Evolutionary conservation across 805 yeast species (phyloP).

Genomic region (Hanseniaspora hatyaiensis): DNA sequence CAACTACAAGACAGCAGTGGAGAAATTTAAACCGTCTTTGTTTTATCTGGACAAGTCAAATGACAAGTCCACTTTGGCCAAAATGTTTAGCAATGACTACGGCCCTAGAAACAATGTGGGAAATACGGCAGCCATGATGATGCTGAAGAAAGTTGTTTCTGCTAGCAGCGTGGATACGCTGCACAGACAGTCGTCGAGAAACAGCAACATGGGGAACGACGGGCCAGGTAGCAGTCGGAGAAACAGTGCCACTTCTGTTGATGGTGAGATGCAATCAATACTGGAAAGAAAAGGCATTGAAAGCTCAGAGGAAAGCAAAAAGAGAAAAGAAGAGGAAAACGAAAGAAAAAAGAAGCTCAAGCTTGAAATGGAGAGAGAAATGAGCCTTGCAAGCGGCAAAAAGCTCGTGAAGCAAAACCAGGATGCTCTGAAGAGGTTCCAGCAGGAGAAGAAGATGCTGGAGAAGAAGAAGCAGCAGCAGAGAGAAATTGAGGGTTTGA

Average conservation of each 20-base stretch:
- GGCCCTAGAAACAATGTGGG: not conserved
- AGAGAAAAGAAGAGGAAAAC: not conserved
- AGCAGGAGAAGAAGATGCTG: slow-evolving; percentile 4
- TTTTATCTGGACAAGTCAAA: slow-evolving; percentile 7
- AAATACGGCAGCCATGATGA: slow-evolving; percentile 8
- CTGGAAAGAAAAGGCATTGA: not conserved
- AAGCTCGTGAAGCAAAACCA: slow-evolving; percentile 7
- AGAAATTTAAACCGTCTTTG: slow-evolving; percentile 10
- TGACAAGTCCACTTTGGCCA: not conserved
- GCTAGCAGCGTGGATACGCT: not conserved
- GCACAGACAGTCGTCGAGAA: not conserved
- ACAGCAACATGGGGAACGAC: not conserved
- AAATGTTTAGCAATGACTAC: not conserved
- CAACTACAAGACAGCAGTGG: slow-evolving; percentile 1
- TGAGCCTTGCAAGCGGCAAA: not conserved
- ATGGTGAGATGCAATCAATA: not conserved
- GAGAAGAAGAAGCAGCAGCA: not conserved
- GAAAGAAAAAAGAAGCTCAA: slow-evolving; percentile 2
- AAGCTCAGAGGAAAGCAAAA: not conserved
- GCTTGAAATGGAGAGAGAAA: slow-evolving; percentile 11
- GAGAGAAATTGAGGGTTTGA: not conserved
- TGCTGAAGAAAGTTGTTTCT: slow-evolving; percentile 13
- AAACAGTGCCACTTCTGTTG: not conserved
- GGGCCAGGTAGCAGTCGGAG: not conserved
- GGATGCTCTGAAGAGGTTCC: slow-evolving; percentile 5